These are phyloP conservation scores for Oryza longistaminata DNA, from an alignment of 176 grass and related monocot species.

Conservation along the genomic window DNA sequence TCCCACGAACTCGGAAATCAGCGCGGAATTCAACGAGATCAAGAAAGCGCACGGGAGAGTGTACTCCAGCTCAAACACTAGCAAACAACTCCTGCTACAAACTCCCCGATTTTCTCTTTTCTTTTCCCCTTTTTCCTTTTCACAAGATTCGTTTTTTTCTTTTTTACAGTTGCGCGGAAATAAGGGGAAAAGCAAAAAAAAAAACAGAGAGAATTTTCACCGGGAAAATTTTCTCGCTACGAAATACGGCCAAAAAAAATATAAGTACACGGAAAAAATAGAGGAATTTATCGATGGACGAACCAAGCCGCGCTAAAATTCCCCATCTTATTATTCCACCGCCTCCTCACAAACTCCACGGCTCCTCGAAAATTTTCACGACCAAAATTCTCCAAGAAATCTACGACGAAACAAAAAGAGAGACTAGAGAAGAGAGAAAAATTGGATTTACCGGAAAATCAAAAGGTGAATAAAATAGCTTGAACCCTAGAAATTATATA, in stretches of 20 bases:
- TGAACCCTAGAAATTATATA: not conserved
- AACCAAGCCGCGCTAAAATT: not conserved
- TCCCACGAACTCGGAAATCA: not conserved
- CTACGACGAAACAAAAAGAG: not conserved
- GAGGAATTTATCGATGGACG: not conserved
- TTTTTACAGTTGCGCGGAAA: constrained; percentile 23
- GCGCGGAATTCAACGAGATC: constrained; percentile 23
- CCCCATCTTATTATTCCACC: not conserved
- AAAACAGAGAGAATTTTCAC: not conserved
- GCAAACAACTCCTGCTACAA: not conserved
- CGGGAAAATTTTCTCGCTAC: not conserved
- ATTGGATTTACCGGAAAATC: not conserved
- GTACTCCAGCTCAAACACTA: not conserved
- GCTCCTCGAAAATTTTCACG: not conserved
- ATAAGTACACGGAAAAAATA: not conserved
- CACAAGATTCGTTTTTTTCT: constrained; percentile 12
- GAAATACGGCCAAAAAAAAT: constrained; percentile 35
- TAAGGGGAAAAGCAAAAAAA: not conserved
- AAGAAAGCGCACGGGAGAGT: not conserved
- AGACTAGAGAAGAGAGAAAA: not conserved
- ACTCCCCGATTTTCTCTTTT: not conserved
- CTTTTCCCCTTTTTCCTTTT: not conserved
- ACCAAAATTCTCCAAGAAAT: not conserved
- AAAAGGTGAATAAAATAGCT: not conserved
- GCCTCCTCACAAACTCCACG: not conserved